Evolutionary conservation across 2,329 filamentous ascomycete species (phyloP), one percentile per base, ranked within the genome.

Genomic region (Paracorniculantispora psalliotae): DNA sequence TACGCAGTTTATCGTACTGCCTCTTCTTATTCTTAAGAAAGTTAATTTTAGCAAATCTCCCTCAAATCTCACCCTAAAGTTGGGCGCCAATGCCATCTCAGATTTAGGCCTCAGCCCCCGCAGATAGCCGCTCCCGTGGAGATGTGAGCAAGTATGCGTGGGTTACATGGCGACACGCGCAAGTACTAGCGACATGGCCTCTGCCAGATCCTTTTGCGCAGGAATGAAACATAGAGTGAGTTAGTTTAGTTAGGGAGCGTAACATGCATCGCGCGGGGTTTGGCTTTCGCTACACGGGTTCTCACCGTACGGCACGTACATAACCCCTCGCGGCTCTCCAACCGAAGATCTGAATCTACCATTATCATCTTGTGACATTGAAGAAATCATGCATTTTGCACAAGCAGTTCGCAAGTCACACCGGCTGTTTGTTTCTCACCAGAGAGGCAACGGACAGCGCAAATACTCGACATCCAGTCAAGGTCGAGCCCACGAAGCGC

Each of bases 101-200:
- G 52, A 55, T 46, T 46, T 35, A 7, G 3, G 37, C 13, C 39
- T 4, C n/a, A 15, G n/a, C 3, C 52, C 52, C 52, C 41, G 41
- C 52, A 46, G 28, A 55, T 55, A 25, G 52, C 41, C 52, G 30
- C 41, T n/a, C 21, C 35, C 26, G 41, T 46, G 52, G 52, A 47
- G 8, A 19, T 7, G 39, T 55, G 52, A 55, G 52, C 52, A 55
- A 55, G 52, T 55, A 55, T 55, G 52, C 52, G 52, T 55, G n/a
- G 30, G 30, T 46, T 47, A 35, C 9, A 44, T 35, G 23, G 52
- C 52, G 52, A 55, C 46, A 55, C 52, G 52, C 52, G 52, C 52
- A 55, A 55, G 52, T 47, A 55, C 47, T 37, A 7, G 19, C 28
- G 43, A 15, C 51, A 46, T 12, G 13, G 6, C 9, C 35, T 41